phyloP scores from a whole-genome alignment of 2,329 filamentous ascomycete genomes.

The Curvularia lunata region DNA sequence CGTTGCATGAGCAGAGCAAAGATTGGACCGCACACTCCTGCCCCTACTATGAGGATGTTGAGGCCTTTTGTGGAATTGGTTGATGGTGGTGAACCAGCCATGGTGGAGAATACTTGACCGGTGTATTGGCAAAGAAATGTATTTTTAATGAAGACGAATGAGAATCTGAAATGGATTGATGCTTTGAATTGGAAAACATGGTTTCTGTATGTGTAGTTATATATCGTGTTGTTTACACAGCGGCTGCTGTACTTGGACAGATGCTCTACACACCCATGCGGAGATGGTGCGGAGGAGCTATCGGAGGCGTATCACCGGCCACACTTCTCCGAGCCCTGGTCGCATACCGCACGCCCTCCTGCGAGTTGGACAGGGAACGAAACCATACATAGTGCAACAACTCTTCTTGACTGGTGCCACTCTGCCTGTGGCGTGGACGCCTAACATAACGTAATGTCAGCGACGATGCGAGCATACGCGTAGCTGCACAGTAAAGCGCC shows the following conservation, averaged over 20 bases:
- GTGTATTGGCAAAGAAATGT: neutral
- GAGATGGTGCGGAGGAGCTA: neutral
- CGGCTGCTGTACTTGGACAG: neutral
- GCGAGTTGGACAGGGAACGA: neutral
- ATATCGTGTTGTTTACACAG: neutral
- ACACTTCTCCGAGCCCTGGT: neutral
- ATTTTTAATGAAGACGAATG: neutral
- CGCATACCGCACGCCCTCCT: neutral
- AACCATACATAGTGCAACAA: too few relatives aligned
- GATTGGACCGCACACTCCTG: conserved; percentile 42
- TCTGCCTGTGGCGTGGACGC: neutral
- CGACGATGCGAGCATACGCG: neutral
- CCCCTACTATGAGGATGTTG: conserved; percentile 40
- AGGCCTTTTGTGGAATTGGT: conserved; percentile 13
- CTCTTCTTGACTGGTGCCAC: neutral
- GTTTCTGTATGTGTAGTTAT: neutral
- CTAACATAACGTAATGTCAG: neutral
- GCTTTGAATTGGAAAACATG: neutral
- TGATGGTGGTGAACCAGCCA: conserved; percentile 2
- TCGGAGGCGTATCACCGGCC: conserved; percentile 6
- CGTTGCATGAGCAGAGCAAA: conserved; percentile 60
- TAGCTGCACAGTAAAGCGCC: neutral
- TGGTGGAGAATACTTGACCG: neutral
- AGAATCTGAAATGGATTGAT: too few relatives aligned
- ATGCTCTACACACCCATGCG: neutral